Evolutionary conservation across 2,329 filamentous ascomycete genomes (phyloP).

Genomic region (Fusarium sp.): DNA sequence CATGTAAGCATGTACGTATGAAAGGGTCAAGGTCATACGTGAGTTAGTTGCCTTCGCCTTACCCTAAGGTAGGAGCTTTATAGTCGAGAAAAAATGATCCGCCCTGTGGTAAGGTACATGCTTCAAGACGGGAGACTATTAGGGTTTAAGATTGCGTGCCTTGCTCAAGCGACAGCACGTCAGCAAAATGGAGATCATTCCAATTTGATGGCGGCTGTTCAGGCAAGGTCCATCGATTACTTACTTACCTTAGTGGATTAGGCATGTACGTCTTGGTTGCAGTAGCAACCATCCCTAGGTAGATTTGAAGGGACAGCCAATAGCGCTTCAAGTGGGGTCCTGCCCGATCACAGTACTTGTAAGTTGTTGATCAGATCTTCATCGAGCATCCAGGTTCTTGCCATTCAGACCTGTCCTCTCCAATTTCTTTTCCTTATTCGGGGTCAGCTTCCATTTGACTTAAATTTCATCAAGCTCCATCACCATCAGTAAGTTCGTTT

Average conservation of each 20-base stretch:
- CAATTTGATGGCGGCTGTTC: background rate
- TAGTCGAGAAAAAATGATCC: background rate
- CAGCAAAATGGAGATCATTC: background rate
- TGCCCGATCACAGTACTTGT: slow-evolving; percentile 6
- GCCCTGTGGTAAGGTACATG: background rate
- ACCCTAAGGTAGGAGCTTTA: background rate
- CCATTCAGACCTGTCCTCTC: background rate
- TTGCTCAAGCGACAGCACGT: background rate
- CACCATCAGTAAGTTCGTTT: background rate
- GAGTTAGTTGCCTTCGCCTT: background rate
- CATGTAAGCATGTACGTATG: background rate
- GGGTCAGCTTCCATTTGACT: background rate
- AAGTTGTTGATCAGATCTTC: slow-evolving; percentile 1
- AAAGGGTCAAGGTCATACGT: background rate
- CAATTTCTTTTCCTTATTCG: background rate
- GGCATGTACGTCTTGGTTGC: slow-evolving; percentile 5
- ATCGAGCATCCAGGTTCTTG: background rate
- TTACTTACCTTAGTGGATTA: background rate
- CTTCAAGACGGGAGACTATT: background rate
- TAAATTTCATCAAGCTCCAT: slow-evolving; percentile 1
- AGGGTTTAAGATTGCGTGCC: background rate
- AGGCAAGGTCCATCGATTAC: background rate
- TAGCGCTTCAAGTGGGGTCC: slow-evolving; percentile 3
- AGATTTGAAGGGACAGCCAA: slow-evolving; percentile 1
- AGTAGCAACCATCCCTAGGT: slow-evolving; percentile 11